A percentile compares a stretch with the other conserved stretches of the same genome.
These are phyloP conservation scores for Sesbania bispinosa DNA, from an alignment of 306 rosid genomes.

Conservation along the genomic window DNA sequence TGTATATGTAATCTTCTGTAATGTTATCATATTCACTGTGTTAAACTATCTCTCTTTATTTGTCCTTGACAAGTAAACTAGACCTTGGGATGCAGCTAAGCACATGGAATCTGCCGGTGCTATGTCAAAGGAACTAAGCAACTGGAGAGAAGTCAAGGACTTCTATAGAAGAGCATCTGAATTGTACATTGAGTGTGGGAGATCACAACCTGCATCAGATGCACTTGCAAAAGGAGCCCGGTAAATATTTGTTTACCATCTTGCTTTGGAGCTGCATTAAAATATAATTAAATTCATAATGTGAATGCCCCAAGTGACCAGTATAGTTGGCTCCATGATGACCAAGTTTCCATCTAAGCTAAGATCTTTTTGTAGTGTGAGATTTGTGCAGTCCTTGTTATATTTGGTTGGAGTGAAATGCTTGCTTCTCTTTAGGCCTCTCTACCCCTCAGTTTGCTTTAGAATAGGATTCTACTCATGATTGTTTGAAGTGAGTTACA, in stretches of 20 bases:
- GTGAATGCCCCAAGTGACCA: neutral
- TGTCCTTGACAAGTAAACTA: slow-evolving; percentile 52
- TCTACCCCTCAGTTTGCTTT: too few species aligned
- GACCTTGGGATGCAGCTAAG: slow-evolving; percentile 99
- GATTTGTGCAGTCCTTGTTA: neutral
- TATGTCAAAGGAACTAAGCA: slow-evolving; percentile 79
- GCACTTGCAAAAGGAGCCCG: slow-evolving; percentile 94
- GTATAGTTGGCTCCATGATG: too few species aligned
- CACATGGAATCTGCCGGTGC: slow-evolving; percentile 97
- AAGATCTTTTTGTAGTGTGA: too few species aligned
- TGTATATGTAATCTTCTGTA: too few species aligned
- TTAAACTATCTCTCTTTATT: slow-evolving; percentile 1
- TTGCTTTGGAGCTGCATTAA: neutral
- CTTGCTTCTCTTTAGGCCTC: too few species aligned
- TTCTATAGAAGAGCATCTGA: slow-evolving; percentile 89
- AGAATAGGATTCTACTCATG: neutral
- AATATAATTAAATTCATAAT: too few species aligned
- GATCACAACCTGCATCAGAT: slow-evolving; percentile 95
- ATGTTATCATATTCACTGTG: slow-evolving; percentile 2
- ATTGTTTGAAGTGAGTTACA: neutral
- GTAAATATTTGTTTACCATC: slow-evolving; percentile 37
- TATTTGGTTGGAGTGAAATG: neutral
- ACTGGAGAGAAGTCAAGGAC: slow-evolving; percentile 78
- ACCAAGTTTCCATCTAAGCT: too few species aligned
- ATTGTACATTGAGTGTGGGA: slow-evolving; percentile 68